Conservation (phyloP, 345 rosid genomes). For the Geranium rotundifolium region DNA sequence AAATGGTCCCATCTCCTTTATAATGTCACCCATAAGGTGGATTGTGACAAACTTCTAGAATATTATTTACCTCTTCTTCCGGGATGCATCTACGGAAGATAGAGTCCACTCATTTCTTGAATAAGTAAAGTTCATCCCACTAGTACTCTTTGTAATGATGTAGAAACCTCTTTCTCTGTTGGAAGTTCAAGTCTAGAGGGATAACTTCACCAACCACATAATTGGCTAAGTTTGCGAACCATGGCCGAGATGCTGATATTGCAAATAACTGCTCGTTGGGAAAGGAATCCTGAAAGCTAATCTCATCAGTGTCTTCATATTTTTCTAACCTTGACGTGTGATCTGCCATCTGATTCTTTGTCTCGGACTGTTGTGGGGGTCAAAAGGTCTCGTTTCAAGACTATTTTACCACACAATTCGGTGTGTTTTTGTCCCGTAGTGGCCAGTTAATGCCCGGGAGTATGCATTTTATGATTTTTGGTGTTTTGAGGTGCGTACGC, state of each 20-base stretch:
- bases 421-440: too few species aligned
- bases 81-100: slow-evolving; percentile 3
- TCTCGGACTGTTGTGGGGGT: slow-evolving; percentile 5
- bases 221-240: not conserved
- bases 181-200: not conserved
- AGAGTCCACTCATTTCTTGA: not conserved
- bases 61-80: not conserved
- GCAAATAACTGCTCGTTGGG: slow-evolving; percentile 2
- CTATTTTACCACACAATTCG: too few species aligned
- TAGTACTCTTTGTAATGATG: not conserved
- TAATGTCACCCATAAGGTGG: not conserved
- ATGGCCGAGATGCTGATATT: not conserved
- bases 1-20: not conserved
- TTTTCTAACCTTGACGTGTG: not conserved
- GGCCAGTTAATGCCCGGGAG: too few species aligned
- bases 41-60: not conserved
- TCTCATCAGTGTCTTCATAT: not conserved
- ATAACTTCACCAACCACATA: not conserved
- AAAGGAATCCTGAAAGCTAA: not conserved
- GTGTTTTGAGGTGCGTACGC: too few species aligned
- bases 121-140: not conserved
- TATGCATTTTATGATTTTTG: too few species aligned
- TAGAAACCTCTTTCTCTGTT: not conserved
- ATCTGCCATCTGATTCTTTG: not conserved
- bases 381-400: too few species aligned